Base-by-base conservation (phyloP, 1,139 yeast genomes). In the Debaryomyces singareniensis region DNA sequence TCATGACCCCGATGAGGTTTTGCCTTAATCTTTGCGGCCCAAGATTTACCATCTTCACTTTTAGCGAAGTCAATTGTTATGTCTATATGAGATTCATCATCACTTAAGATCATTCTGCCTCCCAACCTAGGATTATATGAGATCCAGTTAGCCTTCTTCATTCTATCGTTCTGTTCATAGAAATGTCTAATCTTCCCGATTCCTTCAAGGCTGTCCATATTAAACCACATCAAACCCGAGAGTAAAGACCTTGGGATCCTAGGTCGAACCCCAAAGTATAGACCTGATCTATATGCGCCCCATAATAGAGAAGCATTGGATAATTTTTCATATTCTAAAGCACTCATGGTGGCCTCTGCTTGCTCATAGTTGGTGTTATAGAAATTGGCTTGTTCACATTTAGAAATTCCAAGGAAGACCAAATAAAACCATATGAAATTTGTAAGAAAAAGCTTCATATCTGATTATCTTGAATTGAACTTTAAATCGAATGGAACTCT, bases 251-350 rank as follows among this genome's bases (percentile, higher is more conserved):
- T 64, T n/a, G 95, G 82, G 28, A 78, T 50, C 28, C 89, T 62
- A 2, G 98, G 96, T 29, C 91, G 68, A 26, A 91, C 58, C 1
- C 98, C 97, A 41, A 89, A 66, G 55, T 89, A 91, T 28, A 86
- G 64, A 33, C 86, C 82, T 9, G 96, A 79, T 42, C 97, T 61
- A 55, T 89, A 91, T 0, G 97, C 95, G 1, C 96, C 97, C 98
- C 98, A 91, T 21, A 66, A 41, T 25, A 67, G 51, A 4, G 71
- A 61, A 29, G 54, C 53, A 32, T 58, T 51, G 3, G 68, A 54
- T 16, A 55, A 29, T 24, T 44, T 43, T 16, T 49, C 40, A 36
- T 56, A 61, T 16, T 49, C 45, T 3, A 39, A 46, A 13, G 44
- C 35, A n/a, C 48, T 32, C 5, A 48, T n/a, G 7, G 21, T 18